These are phyloP conservation scores for Quercus wislizeni DNA, from an alignment of 306 rosid genomes.

Conservation along the genomic window DNA sequence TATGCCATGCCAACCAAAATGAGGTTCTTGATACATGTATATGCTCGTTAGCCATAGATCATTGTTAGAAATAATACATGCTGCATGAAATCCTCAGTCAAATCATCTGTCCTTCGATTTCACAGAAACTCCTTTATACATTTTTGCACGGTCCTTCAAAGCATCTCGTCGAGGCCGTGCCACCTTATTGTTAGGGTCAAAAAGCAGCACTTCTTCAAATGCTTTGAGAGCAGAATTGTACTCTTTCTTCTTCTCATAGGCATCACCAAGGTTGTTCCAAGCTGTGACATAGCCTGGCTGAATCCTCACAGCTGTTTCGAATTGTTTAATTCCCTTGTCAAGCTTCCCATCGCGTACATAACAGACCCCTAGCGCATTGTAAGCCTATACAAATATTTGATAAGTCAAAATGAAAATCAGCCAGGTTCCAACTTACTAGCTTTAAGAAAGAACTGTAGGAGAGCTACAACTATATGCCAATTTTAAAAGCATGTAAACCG, in stretches of 20 bases:
- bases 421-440: not conserved
- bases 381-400: conserved; percentile 47
- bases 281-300: conserved; percentile 97
- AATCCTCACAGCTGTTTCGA: conserved; percentile 86
- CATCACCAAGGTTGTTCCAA: conserved; percentile 99
- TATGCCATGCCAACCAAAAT: conserved; percentile 6
- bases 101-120: conserved; percentile 33
- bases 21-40: not conserved
- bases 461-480: not conserved
- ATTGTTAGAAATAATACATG: not conserved
- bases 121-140: conserved; percentile 68
- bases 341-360: conserved; percentile 77
- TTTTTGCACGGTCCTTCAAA: conserved; percentile 55
- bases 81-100: conserved; percentile 40
- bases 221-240: conserved; percentile 74
- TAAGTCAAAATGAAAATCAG: not conserved
- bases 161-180: conserved; percentile 85
- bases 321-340: conserved; percentile 82
- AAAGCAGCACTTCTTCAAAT: conserved; percentile 89
- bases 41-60: not conserved
- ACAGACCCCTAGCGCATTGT: conserved; percentile 93
- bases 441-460: not conserved
- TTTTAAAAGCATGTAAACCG: not conserved
- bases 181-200: conserved; percentile 88
- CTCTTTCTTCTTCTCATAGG: conserved; percentile 79